Evolutionary conservation across 371 early-diverging fungal genomes (phyloP).

Genomic region (Haplosporangium sp.): DNA sequence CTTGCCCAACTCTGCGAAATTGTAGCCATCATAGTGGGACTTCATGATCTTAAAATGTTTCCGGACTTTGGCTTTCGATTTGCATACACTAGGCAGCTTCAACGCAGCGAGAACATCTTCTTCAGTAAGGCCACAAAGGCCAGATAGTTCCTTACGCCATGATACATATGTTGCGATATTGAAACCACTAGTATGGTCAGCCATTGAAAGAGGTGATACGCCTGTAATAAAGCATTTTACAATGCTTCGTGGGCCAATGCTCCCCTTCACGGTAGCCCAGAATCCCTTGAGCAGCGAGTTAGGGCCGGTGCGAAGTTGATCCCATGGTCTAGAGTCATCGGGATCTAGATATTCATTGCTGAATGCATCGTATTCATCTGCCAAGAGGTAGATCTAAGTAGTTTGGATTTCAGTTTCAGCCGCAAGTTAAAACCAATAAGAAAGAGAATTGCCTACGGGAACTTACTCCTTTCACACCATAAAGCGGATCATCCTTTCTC

Average conservation of each 20-base stretch:
- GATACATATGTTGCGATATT: slow-evolving; percentile 40
- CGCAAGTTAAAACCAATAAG: background rate
- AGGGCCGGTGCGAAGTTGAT: slow-evolving; percentile 9
- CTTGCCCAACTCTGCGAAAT: slow-evolving; percentile 37
- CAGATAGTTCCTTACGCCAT: slow-evolving; percentile 21
- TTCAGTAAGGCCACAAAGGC: slow-evolving; percentile 40
- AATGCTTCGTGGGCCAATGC: slow-evolving; percentile 22
- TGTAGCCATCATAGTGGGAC: slow-evolving; percentile 2
- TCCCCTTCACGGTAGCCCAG: slow-evolving; percentile 34
- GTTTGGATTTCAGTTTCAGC: background rate
- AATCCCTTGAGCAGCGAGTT: slow-evolving; percentile 43
- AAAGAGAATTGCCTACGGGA: background rate
- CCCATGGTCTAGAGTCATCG: slow-evolving; percentile 27
- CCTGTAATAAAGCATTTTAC: slow-evolving; percentile 46
- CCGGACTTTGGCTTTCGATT: background rate
- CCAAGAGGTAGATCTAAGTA: slow-evolving; percentile 41
- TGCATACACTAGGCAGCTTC: background rate
- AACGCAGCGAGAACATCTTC: background rate
- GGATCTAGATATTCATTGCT: slow-evolving; percentile 29
- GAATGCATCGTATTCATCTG: slow-evolving; percentile 48
- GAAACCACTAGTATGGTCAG: slow-evolving; percentile 46
- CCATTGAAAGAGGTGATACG: slow-evolving; percentile 43
- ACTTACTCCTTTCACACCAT: slow-evolving; percentile 36
- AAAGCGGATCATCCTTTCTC: slow-evolving; percentile 19
- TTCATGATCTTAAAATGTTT: slow-evolving; percentile 2